Base-by-base conservation (phyloP, 371 early-diverging fungal species). In the Blakeslea trispora region DNA sequence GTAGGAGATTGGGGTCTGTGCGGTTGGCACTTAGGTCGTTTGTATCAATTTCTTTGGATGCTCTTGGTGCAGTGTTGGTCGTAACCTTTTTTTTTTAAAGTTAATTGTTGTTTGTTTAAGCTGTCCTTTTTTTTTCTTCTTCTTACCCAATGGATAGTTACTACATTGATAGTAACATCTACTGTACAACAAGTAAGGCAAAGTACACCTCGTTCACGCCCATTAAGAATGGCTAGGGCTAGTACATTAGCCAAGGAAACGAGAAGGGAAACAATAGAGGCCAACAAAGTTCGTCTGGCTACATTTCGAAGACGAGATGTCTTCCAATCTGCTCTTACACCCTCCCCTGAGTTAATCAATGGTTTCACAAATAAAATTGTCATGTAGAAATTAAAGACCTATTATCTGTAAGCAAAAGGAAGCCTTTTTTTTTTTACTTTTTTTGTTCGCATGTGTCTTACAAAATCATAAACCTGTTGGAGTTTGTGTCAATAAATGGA, bases 121-220 rank as follows among this genome's bases (percentile, higher is more conserved):
- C n/a, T n/a, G n/a, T n/a, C 28, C 15, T 42, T 31, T 32, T 32
- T 37, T 42, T 10, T 28, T 22, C 17, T 42, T 15, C 11, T 41
- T 28, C 21, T 55, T 53, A 81, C 81, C 82, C 82, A 83, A 45
- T 83, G 84, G 48, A 83, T 72, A 1, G 79, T 72, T n/a, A 77
- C 56, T 0, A 78, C 77, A 53, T 81, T 84, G 50, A 81, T 65
- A 0, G 82, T 81, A 23, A 84, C 82, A 66, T 84, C 82, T n/a
- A 81, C 54, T 11, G 75, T 78, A 53, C 84, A 84, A 15, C 74
- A 74, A 0, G 75, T 77, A 10, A 84, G 37, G 44, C 84, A 84
- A 14, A 81, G 41, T 7, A 77, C 46, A 13, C 80, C 82, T 10
- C 84, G 68, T 50, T 81, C 77, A n/a, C 69, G 60, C 13, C 81